Evolutionary conservation across 2,329 filamentous ascomycete species (phyloP), one percentile per base, ranked within the genome.

Genomic region (Xylariaceae sp.): DNA sequence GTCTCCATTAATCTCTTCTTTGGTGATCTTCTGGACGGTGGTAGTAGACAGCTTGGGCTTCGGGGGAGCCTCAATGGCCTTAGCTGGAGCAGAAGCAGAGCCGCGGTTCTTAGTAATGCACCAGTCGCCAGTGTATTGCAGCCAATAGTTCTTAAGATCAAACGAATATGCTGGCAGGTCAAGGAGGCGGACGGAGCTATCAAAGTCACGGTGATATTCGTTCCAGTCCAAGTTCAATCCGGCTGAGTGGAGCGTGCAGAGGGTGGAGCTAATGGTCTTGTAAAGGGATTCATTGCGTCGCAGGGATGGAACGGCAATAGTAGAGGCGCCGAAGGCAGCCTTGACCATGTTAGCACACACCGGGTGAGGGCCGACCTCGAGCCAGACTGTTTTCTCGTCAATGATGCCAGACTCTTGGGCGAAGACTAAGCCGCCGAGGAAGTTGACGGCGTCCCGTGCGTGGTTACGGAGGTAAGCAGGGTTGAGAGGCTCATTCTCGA

Each of bases 281-380:
- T 85, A 89, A 18, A 82, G 76, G 60, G 82, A 75, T 68, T 88
- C 85, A 49, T 79, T 81, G 59, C 85, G 82, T 37, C 83, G 84
- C 9, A 89, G 76, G 2, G 86, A 85, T 2, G 85, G 80, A 9
- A 82, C 78, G 11, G 82, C 80, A 47, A 81, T 77, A 30, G 80
- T 82, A 8, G 78, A 74, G 4, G 75, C 73, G 30, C 81, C 81
- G 56, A 88, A 79, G 3, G 82, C 84, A 13, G 83, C 80, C 75
- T 87, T 88, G 64, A 90, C 80, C 80, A 91, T 86, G 60, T 82
- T 82, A 50, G 81, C 80, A 72, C 84, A 88, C 11, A 90, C 82
- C 0, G 88, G 87, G 67, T 90, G 86, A 44, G 88, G 87, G n/a
- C 88, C 88, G 63, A 91, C 75, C 71, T 92, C 88, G 58, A 92